These are phyloP conservation scores for Mortierella sp. DNA, from an alignment of 371 early-diverging fungal genomes.

Conservation along the genomic window DNA sequence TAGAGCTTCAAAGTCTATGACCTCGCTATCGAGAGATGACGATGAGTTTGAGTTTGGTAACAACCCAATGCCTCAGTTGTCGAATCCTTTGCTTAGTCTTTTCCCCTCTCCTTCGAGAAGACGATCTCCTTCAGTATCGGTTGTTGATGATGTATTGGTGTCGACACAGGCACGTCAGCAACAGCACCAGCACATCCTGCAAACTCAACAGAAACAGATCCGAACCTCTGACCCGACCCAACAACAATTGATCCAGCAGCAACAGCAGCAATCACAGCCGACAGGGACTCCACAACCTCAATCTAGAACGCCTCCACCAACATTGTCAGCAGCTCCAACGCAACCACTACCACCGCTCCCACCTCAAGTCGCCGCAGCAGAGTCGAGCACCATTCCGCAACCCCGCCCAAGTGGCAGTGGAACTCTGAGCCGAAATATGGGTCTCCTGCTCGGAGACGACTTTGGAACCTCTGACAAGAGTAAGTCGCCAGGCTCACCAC, in stretches of 20 bases:
- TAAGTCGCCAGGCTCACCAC: constrained; percentile 13
- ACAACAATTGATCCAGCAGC: neutral
- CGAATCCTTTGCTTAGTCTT: constrained; percentile 4
- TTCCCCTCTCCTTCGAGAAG: constrained; percentile 10
- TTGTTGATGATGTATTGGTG: constrained; percentile 35
- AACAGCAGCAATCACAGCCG: neutral
- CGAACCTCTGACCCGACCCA: neutral
- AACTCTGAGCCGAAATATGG: constrained; percentile 42
- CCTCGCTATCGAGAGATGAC: constrained; percentile 23
- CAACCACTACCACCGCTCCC: constrained; percentile 30
- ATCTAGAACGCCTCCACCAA: constrained; percentile 24
- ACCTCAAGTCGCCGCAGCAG: constrained; percentile 20
- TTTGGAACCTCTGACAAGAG: constrained; percentile 34
- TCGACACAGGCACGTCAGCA: constrained; percentile 18
- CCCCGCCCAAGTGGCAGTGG: constrained; percentile 16
- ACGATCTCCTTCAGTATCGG: constrained; percentile 43
- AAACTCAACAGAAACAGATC: neutral
- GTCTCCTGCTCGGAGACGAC: constrained; percentile 38
- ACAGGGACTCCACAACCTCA: neutral
- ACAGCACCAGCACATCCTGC: constrained; percentile 2
- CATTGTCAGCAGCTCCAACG: constrained; percentile 1
- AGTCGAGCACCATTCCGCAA: no score
- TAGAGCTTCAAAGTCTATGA: constrained; percentile 37
- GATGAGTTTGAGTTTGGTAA: constrained; percentile 17
- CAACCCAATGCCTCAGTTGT: constrained; percentile 7